A percentile compares a stretch with the other conserved stretches of the same genome.
Conservation (phyloP, 768 basidiomycete species). For the Lactifluus hygrophoroides region DNA sequence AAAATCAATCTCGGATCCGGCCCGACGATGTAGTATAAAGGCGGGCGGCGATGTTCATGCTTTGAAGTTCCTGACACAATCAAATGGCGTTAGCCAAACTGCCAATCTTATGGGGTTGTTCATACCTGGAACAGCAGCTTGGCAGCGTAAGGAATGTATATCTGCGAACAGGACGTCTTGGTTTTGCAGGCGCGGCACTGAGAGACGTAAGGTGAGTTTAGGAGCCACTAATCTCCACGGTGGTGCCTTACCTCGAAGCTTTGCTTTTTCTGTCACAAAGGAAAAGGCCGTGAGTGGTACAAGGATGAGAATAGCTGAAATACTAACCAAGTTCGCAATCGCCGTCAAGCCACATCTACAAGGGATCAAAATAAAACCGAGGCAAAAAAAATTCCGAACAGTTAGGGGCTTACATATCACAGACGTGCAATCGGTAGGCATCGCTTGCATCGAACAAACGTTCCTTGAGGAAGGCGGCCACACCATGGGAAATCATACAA, state of each 20-base stretch:
- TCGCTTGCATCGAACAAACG: slow-evolving; percentile 90
- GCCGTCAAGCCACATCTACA: slow-evolving; percentile 88
- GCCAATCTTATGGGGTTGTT: slow-evolving; percentile 1
- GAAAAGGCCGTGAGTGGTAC: slow-evolving; percentile 1
- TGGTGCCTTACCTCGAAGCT: slow-evolving; percentile 55
- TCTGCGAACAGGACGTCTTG: slow-evolving; percentile 87
- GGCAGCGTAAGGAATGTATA: slow-evolving; percentile 94
- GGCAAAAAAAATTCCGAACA: not conserved
- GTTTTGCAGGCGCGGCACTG: slow-evolving; percentile 92
- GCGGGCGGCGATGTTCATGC: slow-evolving; percentile 90
- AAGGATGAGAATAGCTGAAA: slow-evolving; percentile 16
- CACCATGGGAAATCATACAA: slow-evolving; percentile 99
- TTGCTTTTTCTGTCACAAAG: slow-evolving; percentile 74
- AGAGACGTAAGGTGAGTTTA: not conserved
- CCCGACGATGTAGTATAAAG: slow-evolving; percentile 82
- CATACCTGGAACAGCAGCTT: slow-evolving; percentile 90
- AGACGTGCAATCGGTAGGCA: slow-evolving; percentile 90
- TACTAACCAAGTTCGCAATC: slow-evolving; percentile 83
- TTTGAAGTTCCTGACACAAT: slow-evolving; percentile 69
- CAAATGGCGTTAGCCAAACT: not conserved
- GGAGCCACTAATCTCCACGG: not conserved
- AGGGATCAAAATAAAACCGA: slow-evolving; percentile 17
- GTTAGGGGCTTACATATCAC: slow-evolving; percentile 70
- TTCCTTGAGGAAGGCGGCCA: slow-evolving; percentile 96
- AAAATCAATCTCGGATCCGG: slow-evolving; percentile 56